phyloP scores from a whole-genome alignment of 345 rosid species.

The Bruguiera sexangula region DNA sequence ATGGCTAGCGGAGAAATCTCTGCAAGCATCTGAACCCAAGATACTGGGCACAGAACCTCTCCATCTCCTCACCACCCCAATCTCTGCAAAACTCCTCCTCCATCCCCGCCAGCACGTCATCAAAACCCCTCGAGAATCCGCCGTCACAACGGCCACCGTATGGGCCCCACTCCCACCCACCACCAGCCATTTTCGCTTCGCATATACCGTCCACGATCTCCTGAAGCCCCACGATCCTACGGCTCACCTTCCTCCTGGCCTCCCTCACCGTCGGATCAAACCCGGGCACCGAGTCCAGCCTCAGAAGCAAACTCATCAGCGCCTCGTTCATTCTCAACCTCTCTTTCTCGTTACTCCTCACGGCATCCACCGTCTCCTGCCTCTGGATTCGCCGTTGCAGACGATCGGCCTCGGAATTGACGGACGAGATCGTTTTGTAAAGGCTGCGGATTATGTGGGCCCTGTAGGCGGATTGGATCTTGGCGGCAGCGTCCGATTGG shows the following conservation, averaged over 20 bases:
- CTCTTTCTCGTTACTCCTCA: conserved; percentile 58
- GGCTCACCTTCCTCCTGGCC: conserved; percentile 82
- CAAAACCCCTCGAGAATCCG: conserved; percentile 38
- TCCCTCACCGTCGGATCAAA: conserved; percentile 65
- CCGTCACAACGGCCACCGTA: background rate
- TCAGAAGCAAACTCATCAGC: conserved; percentile 68
- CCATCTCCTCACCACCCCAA: conserved; percentile 83
- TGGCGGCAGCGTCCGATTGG: conserved; percentile 44
- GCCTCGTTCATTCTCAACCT: conserved; percentile 73
- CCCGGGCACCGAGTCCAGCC: conserved; percentile 81
- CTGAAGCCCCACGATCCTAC: conserved; percentile 76
- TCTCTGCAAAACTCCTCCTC: conserved; percentile 65
- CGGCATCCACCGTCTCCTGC: conserved; percentile 81
- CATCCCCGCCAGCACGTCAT: conserved; percentile 51
- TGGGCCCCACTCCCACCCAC: conserved; percentile 13
- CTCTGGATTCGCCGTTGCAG: conserved; percentile 63
- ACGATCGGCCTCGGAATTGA: conserved; percentile 47
- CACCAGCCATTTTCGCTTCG: background rate
- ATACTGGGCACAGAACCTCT: conserved; percentile 71
- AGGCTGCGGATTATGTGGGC: conserved; percentile 52
- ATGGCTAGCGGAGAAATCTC: conserved; percentile 58
- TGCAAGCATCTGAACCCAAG: conserved; percentile 86
- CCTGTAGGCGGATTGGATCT: conserved; percentile 72
- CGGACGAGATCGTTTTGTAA: conserved; percentile 48
- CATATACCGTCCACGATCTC: conserved; percentile 16